Evolutionary conservation across 495 filamentous ascomycete species (phyloP).

Genomic region (Podospora australis): DNA sequence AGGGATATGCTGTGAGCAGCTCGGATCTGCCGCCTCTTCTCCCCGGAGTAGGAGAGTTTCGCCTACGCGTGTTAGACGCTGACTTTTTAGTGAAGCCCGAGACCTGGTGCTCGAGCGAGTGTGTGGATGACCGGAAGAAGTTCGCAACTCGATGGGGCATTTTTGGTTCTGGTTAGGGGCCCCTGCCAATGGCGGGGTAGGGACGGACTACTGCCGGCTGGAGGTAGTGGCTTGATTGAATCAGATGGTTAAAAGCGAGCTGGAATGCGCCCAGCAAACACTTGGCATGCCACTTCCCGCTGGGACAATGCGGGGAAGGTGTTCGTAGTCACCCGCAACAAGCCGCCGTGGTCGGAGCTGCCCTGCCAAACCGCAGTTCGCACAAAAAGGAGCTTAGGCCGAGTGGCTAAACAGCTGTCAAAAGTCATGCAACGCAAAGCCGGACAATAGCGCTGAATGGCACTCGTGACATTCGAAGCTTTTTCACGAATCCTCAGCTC

Average conservation of each 20-base stretch:
- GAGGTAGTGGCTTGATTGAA: neutral
- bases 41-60: constrained; percentile 19
- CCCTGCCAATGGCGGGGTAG: constrained; percentile 17
- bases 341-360: no score
- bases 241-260: neutral
- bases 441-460: no score
- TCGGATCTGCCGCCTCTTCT: constrained; percentile 21
- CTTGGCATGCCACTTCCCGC: neutral
- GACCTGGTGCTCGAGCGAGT: constrained; percentile 26
- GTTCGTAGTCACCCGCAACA: no score
- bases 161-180: constrained; percentile 15
- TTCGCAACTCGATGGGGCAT: constrained; percentile 48
- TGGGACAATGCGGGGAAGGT: neutral
- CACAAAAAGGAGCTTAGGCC: no score
- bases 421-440: no score
- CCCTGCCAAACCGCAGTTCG: no score
- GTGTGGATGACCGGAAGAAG: constrained; percentile 42
- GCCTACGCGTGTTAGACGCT: constrained; percentile 14
- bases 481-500: no score
- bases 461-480: no score
- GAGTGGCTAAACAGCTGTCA: no score
- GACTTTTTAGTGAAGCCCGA: constrained; percentile 26
- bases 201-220: neutral
- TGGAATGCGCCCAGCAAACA: neutral
- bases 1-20: constrained; percentile 29